A percentile compares a stretch with the other conserved stretches of the same genome.
These are phyloP conservation scores for Wickerhamomyces ciferrii DNA, from an alignment of 805 yeast species.

Conservation along the genomic window DNA sequence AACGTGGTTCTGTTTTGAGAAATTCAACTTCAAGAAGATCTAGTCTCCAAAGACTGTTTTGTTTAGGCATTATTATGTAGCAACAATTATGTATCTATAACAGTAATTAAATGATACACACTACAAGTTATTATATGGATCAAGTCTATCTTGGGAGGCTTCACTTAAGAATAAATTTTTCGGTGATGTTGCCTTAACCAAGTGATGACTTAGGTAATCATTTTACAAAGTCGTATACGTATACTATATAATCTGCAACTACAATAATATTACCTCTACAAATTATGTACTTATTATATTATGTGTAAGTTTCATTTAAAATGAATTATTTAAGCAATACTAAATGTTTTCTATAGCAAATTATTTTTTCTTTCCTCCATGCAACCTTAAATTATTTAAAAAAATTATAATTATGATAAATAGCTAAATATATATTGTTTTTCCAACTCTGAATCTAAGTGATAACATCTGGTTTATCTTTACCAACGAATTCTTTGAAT, in stretches of 20 bases:
- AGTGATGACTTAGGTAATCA: neutral
- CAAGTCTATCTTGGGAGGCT: too few relatives aligned
- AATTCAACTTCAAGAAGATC: constrained; percentile 52
- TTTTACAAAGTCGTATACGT: too few relatives aligned
- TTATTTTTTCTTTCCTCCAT: neutral
- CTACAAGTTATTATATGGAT: too few relatives aligned
- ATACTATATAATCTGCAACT: too few relatives aligned
- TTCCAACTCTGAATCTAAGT: constrained; percentile 38
- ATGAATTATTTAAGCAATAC: neutral
- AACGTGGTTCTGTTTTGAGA: constrained; percentile 38
- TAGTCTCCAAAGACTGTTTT: constrained; percentile 44
- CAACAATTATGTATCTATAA: too few relatives aligned
- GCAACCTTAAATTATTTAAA: neutral
- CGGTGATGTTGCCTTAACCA: neutral
- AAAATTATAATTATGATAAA: neutral
- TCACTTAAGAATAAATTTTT: neutral
- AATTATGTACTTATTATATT: too few relatives aligned
- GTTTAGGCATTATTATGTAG: constrained; percentile 26
- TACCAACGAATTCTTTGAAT: constrained; percentile 70
- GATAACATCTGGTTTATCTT: constrained; percentile 83
- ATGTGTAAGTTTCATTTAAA: neutral
- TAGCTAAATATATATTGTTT: neutral
- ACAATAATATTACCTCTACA: too few relatives aligned
- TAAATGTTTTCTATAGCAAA: neutral
- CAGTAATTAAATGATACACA: too few relatives aligned